Conservation (phyloP, 306 rosid species). For the Gastrolobium villosum region DNA sequence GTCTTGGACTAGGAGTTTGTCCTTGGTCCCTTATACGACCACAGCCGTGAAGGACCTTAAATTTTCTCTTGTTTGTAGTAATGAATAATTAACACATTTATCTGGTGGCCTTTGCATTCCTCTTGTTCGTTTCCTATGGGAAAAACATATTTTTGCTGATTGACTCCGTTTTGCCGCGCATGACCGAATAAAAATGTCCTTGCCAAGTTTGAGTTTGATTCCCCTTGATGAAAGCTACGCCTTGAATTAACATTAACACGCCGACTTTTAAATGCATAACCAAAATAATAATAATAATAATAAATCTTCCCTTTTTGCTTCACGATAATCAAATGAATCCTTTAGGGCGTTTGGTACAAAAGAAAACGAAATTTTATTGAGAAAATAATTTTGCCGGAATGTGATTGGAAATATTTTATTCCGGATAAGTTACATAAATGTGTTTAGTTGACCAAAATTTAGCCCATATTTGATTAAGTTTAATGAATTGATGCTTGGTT, state of each 20-base stretch:
- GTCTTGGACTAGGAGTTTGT: slow-evolving; percentile 32
- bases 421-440: no score
- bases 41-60: slow-evolving; percentile 50
- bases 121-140: slow-evolving; percentile 24
- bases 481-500: no score
- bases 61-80: slow-evolving; percentile 17
- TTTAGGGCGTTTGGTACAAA: no score
- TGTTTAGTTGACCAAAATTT: no score
- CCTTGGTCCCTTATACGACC: slow-evolving; percentile 4
- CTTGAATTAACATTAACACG: not conserved
- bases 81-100: slow-evolving; percentile 8
- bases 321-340: slow-evolving; percentile 15
- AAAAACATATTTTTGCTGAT: slow-evolving; percentile 32
- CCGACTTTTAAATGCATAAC: slow-evolving; percentile 23
- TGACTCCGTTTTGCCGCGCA: slow-evolving; percentile 39
- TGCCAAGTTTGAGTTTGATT: slow-evolving; percentile 44
- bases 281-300: not conserved
- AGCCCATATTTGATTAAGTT: no score
- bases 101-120: slow-evolving; percentile 30
- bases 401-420: no score
- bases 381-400: no score
- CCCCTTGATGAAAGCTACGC: slow-evolving; percentile 33
- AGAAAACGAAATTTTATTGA: no score
- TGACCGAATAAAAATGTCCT: slow-evolving; percentile 30
- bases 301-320: not conserved